Evolutionary conservation across 1,284 basidiomycete species (phyloP).

Genomic region (Cryptococcus neoformans): DNA sequence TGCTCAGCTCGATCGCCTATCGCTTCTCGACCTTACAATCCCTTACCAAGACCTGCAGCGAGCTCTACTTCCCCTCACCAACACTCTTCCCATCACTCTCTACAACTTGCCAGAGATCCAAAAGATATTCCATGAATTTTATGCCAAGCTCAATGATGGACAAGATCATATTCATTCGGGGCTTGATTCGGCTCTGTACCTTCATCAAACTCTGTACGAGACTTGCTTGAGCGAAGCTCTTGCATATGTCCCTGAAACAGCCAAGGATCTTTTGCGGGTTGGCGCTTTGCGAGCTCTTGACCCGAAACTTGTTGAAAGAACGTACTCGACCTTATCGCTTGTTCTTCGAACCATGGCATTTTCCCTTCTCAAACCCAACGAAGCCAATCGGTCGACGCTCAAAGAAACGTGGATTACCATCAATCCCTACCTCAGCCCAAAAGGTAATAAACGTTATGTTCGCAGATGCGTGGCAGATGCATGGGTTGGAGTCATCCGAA

Average conservation of each 20-base stretch:
- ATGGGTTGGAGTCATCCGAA: constrained; percentile 44
- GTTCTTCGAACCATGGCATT: constrained; percentile 40
- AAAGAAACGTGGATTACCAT: constrained; percentile 33
- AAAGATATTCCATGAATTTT: constrained; percentile 50
- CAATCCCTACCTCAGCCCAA: constrained; percentile 30
- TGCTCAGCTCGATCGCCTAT: constrained; percentile 44
- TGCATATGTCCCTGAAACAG: constrained; percentile 25
- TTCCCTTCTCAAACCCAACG: constrained; percentile 30
- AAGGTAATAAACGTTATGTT: constrained; percentile 42
- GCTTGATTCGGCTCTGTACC: constrained; percentile 39
- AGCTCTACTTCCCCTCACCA: constrained; percentile 60
- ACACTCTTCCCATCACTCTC: constrained; percentile 74
- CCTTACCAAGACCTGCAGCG: constrained; percentile 69
- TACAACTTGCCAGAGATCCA: constrained; percentile 69
- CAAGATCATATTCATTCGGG: constrained; percentile 39
- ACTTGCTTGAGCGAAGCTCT: constrained; percentile 49
- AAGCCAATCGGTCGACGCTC: constrained; percentile 15
- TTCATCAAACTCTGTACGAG: constrained; percentile 48
- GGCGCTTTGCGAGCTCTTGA: constrained; percentile 38
- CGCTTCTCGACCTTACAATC: constrained; percentile 66
- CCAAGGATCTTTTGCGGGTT: constrained; percentile 30
- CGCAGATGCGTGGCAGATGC: constrained; percentile 47
- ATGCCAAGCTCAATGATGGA: constrained; percentile 49
- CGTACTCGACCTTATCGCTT: constrained; percentile 47
- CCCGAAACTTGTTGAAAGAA: constrained; percentile 43